Evolutionary conservation across 805 yeast genomes (phyloP).

Genomic region (Cyberlindnera samutprakarnensis): DNA sequence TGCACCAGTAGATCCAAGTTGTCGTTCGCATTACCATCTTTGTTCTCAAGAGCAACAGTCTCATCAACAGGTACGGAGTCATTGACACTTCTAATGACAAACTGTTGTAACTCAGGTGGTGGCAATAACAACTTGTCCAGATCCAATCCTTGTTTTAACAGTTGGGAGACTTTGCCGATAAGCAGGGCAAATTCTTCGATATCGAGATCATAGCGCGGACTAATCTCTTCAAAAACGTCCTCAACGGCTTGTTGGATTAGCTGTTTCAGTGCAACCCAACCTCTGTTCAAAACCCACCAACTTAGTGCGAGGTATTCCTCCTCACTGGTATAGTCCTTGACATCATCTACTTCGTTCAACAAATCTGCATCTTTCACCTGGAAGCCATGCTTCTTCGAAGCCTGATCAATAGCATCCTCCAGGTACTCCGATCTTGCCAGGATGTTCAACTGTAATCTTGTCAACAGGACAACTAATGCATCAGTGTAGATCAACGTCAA

Average conservation of each 20-base stretch:
- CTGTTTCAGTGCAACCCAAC: constrained; percentile 57
- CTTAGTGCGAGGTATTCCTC: constrained; percentile 80
- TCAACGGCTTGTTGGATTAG: constrained; percentile 50
- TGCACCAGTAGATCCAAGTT: constrained; percentile 30
- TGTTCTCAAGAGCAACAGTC: constrained; percentile 16
- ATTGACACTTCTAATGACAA: constrained; percentile 39
- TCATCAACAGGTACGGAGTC: background rate
- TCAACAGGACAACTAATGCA: constrained; percentile 64
- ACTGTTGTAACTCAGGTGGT: constrained; percentile 43
- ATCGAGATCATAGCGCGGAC: constrained; percentile 67
- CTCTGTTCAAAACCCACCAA: constrained; percentile 91
- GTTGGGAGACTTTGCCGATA: constrained; percentile 31
- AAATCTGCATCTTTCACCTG: constrained; percentile 14
- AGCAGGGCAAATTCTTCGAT: constrained; percentile 49
- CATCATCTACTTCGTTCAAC: constrained; percentile 9
- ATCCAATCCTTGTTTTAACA: constrained; percentile 36
- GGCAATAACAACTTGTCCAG: constrained; percentile 38
- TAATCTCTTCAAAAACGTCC: constrained; percentile 51
- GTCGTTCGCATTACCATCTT: constrained; percentile 1
- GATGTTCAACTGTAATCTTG: constrained; percentile 81
- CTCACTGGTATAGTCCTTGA: constrained; percentile 34
- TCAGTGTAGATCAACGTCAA: constrained; percentile 63
- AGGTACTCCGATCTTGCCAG: constrained; percentile 82
- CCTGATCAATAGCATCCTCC: constrained; percentile 66
- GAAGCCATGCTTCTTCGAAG: constrained; percentile 37